phyloP scores from a whole-genome alignment of 2,329 filamentous ascomycete genomes.

The Colletotrichum noveboracense region DNA sequence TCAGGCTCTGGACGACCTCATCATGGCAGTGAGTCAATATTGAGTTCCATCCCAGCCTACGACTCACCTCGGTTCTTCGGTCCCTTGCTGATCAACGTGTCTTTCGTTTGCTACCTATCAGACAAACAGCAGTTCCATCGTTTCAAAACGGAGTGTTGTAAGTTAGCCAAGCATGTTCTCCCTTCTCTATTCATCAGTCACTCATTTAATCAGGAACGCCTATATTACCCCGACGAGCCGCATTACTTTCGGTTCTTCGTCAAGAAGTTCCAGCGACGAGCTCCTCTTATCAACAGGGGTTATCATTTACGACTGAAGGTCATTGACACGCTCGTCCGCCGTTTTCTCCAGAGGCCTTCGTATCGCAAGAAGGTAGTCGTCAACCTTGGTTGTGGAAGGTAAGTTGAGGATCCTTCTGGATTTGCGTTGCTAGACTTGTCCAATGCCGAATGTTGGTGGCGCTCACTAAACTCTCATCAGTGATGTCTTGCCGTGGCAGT shows the following conservation, averaged over 20 bases:
- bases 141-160: constrained; percentile 93
- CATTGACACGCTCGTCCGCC: constrained; percentile 74
- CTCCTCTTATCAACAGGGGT: constrained; percentile 89
- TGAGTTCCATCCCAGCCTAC: not conserved
- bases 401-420: constrained; percentile 42
- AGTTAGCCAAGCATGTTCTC: not conserved
- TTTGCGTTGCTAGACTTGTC: not conserved
- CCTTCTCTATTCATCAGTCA: not conserved
- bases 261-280: constrained; percentile 78
- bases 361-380: constrained; percentile 74
- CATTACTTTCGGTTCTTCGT: constrained; percentile 92
- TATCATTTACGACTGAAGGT: constrained; percentile 88
- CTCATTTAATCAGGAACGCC: constrained; percentile 41
- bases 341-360: constrained; percentile 67
- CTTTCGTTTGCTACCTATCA: constrained; percentile 34
- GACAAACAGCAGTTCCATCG: constrained; percentile 92
- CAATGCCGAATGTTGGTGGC: constrained; percentile 5
- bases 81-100: not conserved
- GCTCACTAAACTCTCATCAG: constrained; percentile 35
- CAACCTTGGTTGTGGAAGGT: constrained; percentile 92
- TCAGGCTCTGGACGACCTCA: constrained; percentile 50
- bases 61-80: not conserved
- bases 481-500: constrained; percentile 87
- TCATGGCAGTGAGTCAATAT: constrained; percentile 56
- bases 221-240: constrained; percentile 79